Conservation (phyloP, 129 eudicot species). For the Cynara cardunculus region DNA sequence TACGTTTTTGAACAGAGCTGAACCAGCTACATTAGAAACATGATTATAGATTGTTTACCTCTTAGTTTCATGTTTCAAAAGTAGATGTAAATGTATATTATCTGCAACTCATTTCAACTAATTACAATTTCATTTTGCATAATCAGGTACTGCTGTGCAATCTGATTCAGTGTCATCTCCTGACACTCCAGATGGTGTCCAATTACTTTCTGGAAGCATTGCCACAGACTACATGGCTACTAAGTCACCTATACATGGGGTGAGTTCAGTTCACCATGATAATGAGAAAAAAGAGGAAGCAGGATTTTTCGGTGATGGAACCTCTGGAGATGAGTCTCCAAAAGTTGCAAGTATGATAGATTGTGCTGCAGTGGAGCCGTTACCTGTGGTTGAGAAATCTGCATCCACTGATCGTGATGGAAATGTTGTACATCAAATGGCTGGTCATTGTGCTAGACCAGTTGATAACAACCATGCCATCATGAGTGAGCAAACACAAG, state of each 20-base stretch:
- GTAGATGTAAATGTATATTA: not conserved
- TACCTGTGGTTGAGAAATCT: conserved; percentile 27
- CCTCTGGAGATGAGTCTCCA: conserved; percentile 9
- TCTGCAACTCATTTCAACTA: not conserved
- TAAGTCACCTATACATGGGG: conserved; percentile 37
- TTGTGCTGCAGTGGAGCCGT: conserved; percentile 16
- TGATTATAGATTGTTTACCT: not conserved
- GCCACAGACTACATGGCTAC: conserved; percentile 16
- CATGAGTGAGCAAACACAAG: conserved; percentile 26
- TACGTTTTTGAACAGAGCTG: not conserved
- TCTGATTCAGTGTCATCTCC: conserved; percentile 23
- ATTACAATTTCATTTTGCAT: conserved; percentile 23
- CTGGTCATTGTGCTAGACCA: conserved; percentile 13
- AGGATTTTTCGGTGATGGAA: conserved; percentile 23
- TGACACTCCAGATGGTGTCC: conserved; percentile 15
- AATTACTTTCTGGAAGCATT: conserved; percentile 18
- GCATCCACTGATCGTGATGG: conserved; percentile 17
- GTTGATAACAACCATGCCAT: conserved; percentile 22
- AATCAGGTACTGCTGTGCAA: conserved; percentile 26
- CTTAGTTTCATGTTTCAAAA: not conserved
- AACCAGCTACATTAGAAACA: conserved; percentile 23
- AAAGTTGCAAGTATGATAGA: conserved; percentile 12
- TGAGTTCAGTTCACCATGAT: conserved; percentile 16
- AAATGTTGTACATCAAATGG: conserved; percentile 8
- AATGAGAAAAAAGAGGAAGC: conserved; percentile 22